Base-by-base conservation (phyloP, 768 basidiomycete species). In the Tulasnella sp. region DNA sequence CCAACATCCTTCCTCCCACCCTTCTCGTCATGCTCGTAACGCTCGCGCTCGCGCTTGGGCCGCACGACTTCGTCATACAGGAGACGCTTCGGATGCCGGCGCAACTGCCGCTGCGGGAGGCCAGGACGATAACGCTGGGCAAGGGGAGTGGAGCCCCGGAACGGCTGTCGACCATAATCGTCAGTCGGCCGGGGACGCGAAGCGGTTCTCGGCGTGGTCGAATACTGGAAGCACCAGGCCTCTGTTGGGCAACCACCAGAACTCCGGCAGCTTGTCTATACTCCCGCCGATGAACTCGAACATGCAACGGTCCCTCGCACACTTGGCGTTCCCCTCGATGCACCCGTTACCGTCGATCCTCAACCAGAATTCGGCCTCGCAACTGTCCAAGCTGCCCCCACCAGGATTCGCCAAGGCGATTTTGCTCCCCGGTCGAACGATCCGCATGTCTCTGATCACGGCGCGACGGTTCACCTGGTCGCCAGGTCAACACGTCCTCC, bases 401-500 rank as follows among this genome's bases (percentile, higher is more conserved):
- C 85, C 87, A 13, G 93, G 93, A 2, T 92, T 88, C 83, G 91
- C 88, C 1, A 88, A 91, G 70, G 90, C 88, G 1, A 90, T 92
- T 80, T 84, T 93, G 10, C 85, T 94, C 23, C 89, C 93, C 0
- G 93, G 93, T 11, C 86, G 87, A 3, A 92, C 91, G 5, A 84
- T 94, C 23, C 90, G 93, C 61, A 82, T 94, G n/a, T 89, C 90
- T 0, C 84, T 93, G 55, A 84, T 89, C 76, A 86, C 91, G 0
- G 87, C 90, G 0, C 86, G 87, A 1, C 87, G 86, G 73, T 82
- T 91, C 72, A 83, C 86, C 0, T 94, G 93, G 93, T 87, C 89
- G 0, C 90, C 93, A 2, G 93, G 93, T n/a, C 93, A 94, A 83
- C 91, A 92, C 83, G 89, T 93, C 81, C 86, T 91, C 32, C 85